A percentile compares a stretch with the other conserved stretches of the same genome.
phyloP scores from a whole-genome alignment of 805 yeast species.

The Pichia insulana region DNA sequence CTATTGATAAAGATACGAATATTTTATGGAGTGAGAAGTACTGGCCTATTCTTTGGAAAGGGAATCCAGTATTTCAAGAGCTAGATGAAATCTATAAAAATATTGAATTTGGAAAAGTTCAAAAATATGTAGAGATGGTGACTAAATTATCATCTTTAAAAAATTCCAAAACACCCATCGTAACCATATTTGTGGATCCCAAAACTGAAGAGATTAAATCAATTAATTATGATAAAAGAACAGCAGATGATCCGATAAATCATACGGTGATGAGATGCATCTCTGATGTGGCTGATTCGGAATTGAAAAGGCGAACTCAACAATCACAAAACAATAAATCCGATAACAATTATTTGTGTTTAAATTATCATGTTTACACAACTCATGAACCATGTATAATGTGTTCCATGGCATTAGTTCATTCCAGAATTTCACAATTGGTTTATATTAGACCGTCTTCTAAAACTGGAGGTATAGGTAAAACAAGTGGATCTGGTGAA shows the following conservation, averaged over 20 bases:
- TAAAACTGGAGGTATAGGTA: constrained; percentile 47
- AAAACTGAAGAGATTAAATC: constrained; percentile 32
- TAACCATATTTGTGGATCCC: constrained; percentile 60
- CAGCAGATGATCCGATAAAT: constrained; percentile 40
- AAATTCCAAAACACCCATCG: constrained; percentile 33
- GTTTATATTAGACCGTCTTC: constrained; percentile 45
- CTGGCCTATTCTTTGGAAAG: constrained; percentile 95
- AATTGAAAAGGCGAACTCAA: constrained; percentile 32
- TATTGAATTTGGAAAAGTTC: constrained; percentile 39
- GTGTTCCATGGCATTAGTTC: constrained; percentile 95
- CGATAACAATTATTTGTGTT: constrained; percentile 53
- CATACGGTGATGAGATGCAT: constrained; percentile 78
- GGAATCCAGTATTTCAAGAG: constrained; percentile 72
- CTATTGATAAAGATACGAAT: constrained; percentile 61
- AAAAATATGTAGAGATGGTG: constrained; percentile 23
- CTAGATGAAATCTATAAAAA: constrained; percentile 36
- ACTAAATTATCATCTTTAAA: constrained; percentile 12
- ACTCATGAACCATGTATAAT: constrained; percentile 95
- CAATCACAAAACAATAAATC: constrained; percentile 4
- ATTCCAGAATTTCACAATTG: constrained; percentile 70
- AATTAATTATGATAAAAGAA: constrained; percentile 32
- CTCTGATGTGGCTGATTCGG: constrained; percentile 49
- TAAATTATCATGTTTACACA: constrained; percentile 68
- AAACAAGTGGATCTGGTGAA: constrained; percentile 53
- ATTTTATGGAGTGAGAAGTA: constrained; percentile 52